Conservation (phyloP, 306 rosid genomes). For the Glycyrrhiza uralensis region DNA sequence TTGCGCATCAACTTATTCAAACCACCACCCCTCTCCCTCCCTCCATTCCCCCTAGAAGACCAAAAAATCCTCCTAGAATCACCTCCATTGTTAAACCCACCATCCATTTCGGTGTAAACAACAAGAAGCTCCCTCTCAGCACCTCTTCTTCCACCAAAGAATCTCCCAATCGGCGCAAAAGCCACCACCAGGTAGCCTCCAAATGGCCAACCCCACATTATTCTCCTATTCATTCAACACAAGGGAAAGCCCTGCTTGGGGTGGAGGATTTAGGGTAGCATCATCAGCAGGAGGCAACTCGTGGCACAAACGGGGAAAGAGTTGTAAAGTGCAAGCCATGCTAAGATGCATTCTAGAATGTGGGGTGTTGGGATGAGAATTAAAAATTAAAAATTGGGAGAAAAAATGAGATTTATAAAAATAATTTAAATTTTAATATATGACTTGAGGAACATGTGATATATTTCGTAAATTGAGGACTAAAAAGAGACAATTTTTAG, state of each 20-base stretch:
- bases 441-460: too few species aligned
- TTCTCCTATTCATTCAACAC: constrained; percentile 39
- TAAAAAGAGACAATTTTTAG: too few species aligned
- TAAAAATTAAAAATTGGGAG: too few species aligned
- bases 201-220: constrained; percentile 59
- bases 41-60: constrained; percentile 47
- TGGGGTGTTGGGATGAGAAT: too few species aligned
- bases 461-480: too few species aligned
- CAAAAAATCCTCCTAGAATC: constrained; percentile 52
- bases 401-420: too few species aligned
- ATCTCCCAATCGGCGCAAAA: constrained; percentile 77
- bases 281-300: constrained; percentile 42
- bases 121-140: constrained; percentile 66
- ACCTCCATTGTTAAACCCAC: constrained; percentile 55
- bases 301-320: constrained; percentile 83
- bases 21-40: constrained; percentile 54
- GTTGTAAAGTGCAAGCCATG: constrained; percentile 67
- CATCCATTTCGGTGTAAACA: constrained; percentile 69
- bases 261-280: background rate
- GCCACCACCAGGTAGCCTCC: constrained; percentile 83
- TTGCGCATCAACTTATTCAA: constrained; percentile 28
- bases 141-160: constrained; percentile 57
- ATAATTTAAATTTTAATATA: too few species aligned
- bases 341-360: constrained; percentile 71
- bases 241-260: background rate